Base-by-base conservation (phyloP, 305 asterid genomes). In the Ilex paraguariensis region DNA sequence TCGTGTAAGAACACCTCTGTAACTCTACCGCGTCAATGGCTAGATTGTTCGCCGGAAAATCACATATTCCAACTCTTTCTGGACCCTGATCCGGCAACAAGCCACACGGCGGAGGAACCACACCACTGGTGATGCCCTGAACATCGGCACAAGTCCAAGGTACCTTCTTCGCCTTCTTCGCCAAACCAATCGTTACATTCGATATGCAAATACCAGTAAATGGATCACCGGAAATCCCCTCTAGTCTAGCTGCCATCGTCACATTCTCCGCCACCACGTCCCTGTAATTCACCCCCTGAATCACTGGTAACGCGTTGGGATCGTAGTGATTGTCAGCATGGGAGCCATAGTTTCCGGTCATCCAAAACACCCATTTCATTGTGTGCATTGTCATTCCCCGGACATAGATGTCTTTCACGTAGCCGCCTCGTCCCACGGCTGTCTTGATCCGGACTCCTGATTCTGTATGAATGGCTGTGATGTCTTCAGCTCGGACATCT, bases 191-290 rank as follows among this genome's bases (percentile, higher is more conserved):
- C 0, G 87, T 87, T 30, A 82, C 87, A 68, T 90, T 90, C 2
- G 95, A 87, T 59, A 90, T 73, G 75, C 97, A 87, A 13, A 90
- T 85, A 16, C 88, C 88, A 0, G 84, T 90, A 71, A 90, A 90
- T 0, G 92, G 79, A 67, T 87, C 86, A 2, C 94, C 95, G 0
- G 95, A 68, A 11, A 90, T 87, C 50, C 95, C 97, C 72, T 85
- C 88, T 49, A 87, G 68, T 44, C 72, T 69, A 5, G 63, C 86
- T 1, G 75, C 83, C 81, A 70, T 72, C 10, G 78, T 33, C 44
- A 72, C 83, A 17, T 81, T 66, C 50, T 75, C 77, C 1, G 83
- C 86, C 63, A 75, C 76, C 63, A 81, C 88, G 52, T 70, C 87
- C 14, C 82, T 71, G 76, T 87, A 90, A 63, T 87, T 87, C 65